These are phyloP conservation scores for Peniophora sp. DNA, from an alignment of 1,284 basidiomycete genomes.

Conservation along the genomic window DNA sequence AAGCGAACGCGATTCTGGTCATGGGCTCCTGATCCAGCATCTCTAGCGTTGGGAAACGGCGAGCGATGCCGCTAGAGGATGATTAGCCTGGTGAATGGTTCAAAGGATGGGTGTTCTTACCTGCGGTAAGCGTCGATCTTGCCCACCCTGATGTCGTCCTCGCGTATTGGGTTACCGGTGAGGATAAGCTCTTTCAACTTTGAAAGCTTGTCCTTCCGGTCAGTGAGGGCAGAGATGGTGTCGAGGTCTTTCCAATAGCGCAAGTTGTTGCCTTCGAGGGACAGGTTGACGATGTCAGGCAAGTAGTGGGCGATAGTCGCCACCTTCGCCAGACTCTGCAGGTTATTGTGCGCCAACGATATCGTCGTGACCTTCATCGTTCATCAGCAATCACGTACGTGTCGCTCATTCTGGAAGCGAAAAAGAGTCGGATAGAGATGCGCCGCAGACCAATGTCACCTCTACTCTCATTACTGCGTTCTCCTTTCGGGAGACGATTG, in stretches of 20 bases:
- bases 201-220: conserved; percentile 50
- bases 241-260: conserved; percentile 63
- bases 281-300: conserved; percentile 72
- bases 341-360: conserved; percentile 61
- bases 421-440: not conserved
- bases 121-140: conserved; percentile 54
- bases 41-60: conserved; percentile 61
- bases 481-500: not conserved
- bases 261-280: conserved; percentile 69
- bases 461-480: not conserved
- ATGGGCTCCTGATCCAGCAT: conserved; percentile 75
- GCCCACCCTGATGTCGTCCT: conserved; percentile 49
- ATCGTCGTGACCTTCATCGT: conserved; percentile 57
- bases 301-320: conserved; percentile 57
- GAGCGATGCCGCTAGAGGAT: conserved; percentile 54
- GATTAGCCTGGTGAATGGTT: conserved; percentile 13
- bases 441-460: not conserved
- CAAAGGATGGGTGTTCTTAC: conserved; percentile 32
- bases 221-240: conserved; percentile 34
- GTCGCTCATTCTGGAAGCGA: not conserved
- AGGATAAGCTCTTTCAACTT: conserved; percentile 73
- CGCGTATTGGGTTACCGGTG: conserved; percentile 73
- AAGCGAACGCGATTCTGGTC: conserved; percentile 65
- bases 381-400: not conserved
- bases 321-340: conserved; percentile 40